A percentile compares a stretch with the other conserved stretches of the same genome.
phyloP scores from a whole-genome alignment of 768 basidiomycete species.

The Cubamyces sp. region DNA sequence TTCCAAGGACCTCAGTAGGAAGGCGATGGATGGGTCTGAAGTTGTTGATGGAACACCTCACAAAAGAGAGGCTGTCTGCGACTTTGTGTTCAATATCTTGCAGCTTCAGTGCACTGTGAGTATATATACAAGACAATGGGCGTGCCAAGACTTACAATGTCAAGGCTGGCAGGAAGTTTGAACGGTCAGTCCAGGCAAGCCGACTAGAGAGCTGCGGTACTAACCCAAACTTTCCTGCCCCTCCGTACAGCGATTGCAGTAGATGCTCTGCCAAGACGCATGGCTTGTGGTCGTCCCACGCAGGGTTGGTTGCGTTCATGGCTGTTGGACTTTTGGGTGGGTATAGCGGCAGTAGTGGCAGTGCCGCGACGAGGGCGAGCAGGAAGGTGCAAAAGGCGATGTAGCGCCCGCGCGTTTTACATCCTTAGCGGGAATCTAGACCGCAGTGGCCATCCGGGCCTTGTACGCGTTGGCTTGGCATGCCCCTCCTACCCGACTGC shows the following conservation, averaged over 20 bases:
- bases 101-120: background rate
- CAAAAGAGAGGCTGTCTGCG: slow-evolving; percentile 7
- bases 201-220: background rate
- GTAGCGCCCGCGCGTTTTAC: background rate
- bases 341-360: slow-evolving; percentile 2
- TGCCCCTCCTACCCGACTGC: no score
- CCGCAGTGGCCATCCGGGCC: no score
- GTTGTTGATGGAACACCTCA: slow-evolving; percentile 13
- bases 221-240: background rate
- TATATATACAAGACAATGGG: background rate
- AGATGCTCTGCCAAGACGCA: background rate
- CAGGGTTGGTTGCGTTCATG: no score
- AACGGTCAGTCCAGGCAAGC: background rate
- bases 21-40: slow-evolving; percentile 14
- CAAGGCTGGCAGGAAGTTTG: background rate
- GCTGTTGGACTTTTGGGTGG: background rate
- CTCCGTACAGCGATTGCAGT: background rate
- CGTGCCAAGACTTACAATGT: background rate
- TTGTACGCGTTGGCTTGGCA: no score
- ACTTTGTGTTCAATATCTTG: background rate
- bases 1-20: slow-evolving; percentile 19
- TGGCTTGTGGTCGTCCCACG: background rate
- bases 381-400: background rate
- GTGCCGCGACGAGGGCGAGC: slow-evolving; percentile 2
- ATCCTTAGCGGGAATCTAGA: no score